Conservation (phyloP, 1,284 basidiomycete genomes). For the Inonotus hispidus region DNA sequence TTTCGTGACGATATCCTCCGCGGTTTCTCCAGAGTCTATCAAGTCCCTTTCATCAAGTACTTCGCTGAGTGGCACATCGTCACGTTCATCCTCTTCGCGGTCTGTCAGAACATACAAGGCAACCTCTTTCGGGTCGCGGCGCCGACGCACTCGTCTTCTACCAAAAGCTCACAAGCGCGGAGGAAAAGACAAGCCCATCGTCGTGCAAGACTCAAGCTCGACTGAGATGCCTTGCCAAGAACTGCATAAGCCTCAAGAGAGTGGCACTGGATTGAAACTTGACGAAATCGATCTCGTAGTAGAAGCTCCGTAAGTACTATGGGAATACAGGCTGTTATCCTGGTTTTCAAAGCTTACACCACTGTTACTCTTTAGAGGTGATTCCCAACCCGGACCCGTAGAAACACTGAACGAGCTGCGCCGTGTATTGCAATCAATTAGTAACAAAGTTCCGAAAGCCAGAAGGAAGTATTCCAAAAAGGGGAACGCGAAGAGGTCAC, state of each 20-base stretch:
- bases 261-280: neutral
- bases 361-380: neutral
- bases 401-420: neutral
- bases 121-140: neutral
- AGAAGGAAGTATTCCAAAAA: neutral
- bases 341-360: neutral
- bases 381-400: neutral
- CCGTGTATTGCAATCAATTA: neutral
- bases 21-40: neutral
- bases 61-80: neutral
- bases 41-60: constrained; percentile 1
- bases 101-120: constrained; percentile 2
- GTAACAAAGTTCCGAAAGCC: neutral
- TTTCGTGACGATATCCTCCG: neutral
- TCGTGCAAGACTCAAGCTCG: constrained; percentile 1
- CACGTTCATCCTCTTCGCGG: neutral
- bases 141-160: neutral
- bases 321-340: too few species aligned
- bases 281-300: neutral
- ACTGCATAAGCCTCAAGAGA: neutral
- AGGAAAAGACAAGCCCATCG: constrained; percentile 5
- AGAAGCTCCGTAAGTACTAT: neutral
- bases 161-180: constrained; percentile 4
- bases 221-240: neutral
- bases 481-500: neutral